Base-by-base conservation (phyloP, 805 yeast genomes). In the Wickerhamiella parazyma region DNA sequence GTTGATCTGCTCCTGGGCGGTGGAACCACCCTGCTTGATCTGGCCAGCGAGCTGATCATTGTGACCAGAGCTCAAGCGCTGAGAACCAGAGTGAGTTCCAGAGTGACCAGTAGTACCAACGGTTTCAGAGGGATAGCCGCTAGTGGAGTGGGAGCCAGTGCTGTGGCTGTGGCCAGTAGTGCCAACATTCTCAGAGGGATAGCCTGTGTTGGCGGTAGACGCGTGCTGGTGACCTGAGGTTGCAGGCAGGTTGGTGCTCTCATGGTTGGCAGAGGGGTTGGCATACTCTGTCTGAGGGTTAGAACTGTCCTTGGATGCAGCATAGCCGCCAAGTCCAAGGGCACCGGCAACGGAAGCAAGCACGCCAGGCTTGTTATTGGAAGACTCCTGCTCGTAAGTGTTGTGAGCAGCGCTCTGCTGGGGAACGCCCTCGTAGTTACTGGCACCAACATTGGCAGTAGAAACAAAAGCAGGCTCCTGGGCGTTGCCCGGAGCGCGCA, bases 91-190 rank as follows among this genome's bases (percentile, higher is more conserved):
- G 28, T 25, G 28, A 24, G n/a, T n/a, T n/a, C 24, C n/a, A 33
- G 36, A 8, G 21, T 21, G 22, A 6, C 17, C 11, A 24, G 38
- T n/a, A 10, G 29, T 18, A 6, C 17, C 26, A 20, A 4, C 10
- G 16, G 16, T 28, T 6, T 25, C 21, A 22, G 25, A 25, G 17
- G 18, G 26, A n/a, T 12, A 19, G 14, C 34, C 41, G n/a, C 8
- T 21, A 33, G 39, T 36, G 28, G n/a, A n/a, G n/a, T 41, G 41
- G n/a, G 47, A 38, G 41, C 51, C 49, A 25, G 28, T 6, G 28
- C 9, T 6, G 28, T 11, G 10, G n/a, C 12, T 6, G 28, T 28
- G 31, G 33, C 34, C 18, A 19, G 41, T 22, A 28, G 31, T 19
- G 4, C n/a, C 11, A 39, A 19, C 21, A 21, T 5, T 21, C 24